Conservation (phyloP, 768 basidiomycete species). For the Naganishia vishniacii region DNA sequence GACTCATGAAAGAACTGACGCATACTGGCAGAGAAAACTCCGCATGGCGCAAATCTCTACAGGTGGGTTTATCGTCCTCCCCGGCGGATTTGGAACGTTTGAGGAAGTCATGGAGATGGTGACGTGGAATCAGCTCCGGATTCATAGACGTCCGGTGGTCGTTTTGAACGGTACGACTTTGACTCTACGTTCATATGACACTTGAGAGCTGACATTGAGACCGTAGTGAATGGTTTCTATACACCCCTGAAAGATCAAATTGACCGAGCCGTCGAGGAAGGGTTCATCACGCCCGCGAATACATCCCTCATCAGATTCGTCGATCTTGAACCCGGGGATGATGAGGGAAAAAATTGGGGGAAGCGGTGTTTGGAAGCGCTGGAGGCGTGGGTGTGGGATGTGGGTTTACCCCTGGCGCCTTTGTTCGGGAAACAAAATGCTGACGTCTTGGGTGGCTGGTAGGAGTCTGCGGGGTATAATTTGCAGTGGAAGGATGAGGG, state of each 20-base stretch:
- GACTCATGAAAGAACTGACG: constrained; percentile 40
- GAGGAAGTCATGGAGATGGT: constrained; percentile 91
- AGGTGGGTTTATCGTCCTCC: constrained; percentile 77
- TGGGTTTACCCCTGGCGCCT: constrained; percentile 27
- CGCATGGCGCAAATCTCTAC: constrained; percentile 75
- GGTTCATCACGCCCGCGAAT: constrained; percentile 67
- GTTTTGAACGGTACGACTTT: constrained; percentile 64
- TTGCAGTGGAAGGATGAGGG: constrained; percentile 21
- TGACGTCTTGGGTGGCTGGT: background rate
- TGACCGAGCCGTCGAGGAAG: constrained; percentile 60
- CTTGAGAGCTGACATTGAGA: background rate
- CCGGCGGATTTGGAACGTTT: constrained; percentile 90
- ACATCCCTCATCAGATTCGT: constrained; percentile 65
- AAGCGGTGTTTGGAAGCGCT: constrained; percentile 40
- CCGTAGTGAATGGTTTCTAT: constrained; percentile 65
- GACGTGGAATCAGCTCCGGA: constrained; percentile 74
- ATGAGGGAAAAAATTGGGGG: constrained; percentile 41
- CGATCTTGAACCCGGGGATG: constrained; percentile 51
- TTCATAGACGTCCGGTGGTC: constrained; percentile 62
- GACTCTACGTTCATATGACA: background rate
- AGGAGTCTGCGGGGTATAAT: constrained; percentile 25
- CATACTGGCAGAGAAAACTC: constrained; percentile 77
- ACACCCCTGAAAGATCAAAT: constrained; percentile 74
- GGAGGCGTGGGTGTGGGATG: constrained; percentile 36
- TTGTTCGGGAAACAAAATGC: background rate